A percentile compares a stretch with the other conserved stretches of the same genome.
Evolutionary conservation across 2,329 filamentous ascomycete species (phyloP).

Genomic region (Diaporthe longicolla): DNA sequence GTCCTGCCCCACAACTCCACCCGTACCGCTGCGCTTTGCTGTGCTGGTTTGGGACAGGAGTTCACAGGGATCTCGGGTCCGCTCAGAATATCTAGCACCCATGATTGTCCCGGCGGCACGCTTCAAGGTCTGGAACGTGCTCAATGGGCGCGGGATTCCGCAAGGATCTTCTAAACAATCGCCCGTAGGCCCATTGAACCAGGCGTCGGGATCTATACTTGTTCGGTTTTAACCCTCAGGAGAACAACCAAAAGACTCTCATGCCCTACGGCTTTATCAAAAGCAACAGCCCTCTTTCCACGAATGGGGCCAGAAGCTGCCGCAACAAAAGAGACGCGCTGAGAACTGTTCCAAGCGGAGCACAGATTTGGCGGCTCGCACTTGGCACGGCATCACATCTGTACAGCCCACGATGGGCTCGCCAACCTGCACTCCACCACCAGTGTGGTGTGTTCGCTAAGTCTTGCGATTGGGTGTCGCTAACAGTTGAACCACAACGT

Average conservation of each 20-base stretch:
- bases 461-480: constrained; percentile 14
- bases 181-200: not conserved
- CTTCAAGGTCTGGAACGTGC: not conserved
- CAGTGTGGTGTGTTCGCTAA: constrained; percentile 2
- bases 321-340: not conserved
- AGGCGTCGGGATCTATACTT: not conserved
- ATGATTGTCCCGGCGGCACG: not conserved
- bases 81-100: not conserved
- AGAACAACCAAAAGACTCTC: not conserved
- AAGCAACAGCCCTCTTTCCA: not conserved
- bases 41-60: not conserved
- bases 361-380: not conserved
- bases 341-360: constrained; percentile 4
- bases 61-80: not conserved
- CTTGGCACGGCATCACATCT: constrained; percentile 19
- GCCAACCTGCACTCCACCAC: not conserved
- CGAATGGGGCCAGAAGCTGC: not conserved
- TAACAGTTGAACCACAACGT: not conserved
- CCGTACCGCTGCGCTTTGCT: not conserved
- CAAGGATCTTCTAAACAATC: constrained; percentile 8
- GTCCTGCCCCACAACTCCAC: not conserved
- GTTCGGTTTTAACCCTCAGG: not conserved
- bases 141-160: constrained; percentile 12
- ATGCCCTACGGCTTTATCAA: not conserved
- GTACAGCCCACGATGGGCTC: not conserved